Percentiles rank a stretch among this genome's conserved stretches.
phyloP scores from a whole-genome alignment of 192 early-diverging fungal genomes.

The Entomortierella parvispora region DNA sequence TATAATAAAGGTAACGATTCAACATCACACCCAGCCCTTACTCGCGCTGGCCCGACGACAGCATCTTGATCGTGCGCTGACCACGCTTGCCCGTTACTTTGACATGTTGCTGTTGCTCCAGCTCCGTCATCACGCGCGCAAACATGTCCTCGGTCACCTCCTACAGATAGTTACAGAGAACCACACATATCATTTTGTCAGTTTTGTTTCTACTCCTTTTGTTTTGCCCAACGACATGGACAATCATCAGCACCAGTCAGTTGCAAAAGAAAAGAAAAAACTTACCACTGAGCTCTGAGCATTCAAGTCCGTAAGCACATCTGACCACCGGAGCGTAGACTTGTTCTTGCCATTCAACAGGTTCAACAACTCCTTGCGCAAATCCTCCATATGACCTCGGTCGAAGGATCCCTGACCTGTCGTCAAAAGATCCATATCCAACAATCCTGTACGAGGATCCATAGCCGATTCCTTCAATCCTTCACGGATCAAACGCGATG shows the following conservation, averaged over 20 bases:
- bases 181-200: neutral
- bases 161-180: neutral
- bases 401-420: conserved; percentile 88
- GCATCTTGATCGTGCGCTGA: conserved; percentile 46
- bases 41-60: conserved; percentile 31
- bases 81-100: conserved; percentile 50
- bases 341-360: conserved; percentile 50
- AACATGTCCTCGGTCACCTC: conserved; percentile 44
- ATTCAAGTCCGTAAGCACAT: conserved; percentile 59
- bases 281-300: conserved; percentile 57
- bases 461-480: conserved; percentile 93
- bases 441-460: conserved; percentile 91
- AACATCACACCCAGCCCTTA: neutral
- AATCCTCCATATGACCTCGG: conserved; percentile 68
- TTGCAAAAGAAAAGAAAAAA: neutral
- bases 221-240: neutral
- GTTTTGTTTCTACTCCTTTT: neutral
- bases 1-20: too few species aligned
- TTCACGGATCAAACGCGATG: conserved; percentile 84
- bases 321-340: conserved; percentile 48
- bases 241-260: neutral
- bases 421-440: conserved; percentile 92
- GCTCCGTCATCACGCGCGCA: conserved; percentile 32
- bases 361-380: conserved; percentile 62
- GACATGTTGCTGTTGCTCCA: conserved; percentile 51